Percentiles rank a stretch among this genome's conserved stretches.
phyloP scores from a whole-genome alignment of 2,329 filamentous ascomycete species.

The Remersonia thermophila region DNA sequence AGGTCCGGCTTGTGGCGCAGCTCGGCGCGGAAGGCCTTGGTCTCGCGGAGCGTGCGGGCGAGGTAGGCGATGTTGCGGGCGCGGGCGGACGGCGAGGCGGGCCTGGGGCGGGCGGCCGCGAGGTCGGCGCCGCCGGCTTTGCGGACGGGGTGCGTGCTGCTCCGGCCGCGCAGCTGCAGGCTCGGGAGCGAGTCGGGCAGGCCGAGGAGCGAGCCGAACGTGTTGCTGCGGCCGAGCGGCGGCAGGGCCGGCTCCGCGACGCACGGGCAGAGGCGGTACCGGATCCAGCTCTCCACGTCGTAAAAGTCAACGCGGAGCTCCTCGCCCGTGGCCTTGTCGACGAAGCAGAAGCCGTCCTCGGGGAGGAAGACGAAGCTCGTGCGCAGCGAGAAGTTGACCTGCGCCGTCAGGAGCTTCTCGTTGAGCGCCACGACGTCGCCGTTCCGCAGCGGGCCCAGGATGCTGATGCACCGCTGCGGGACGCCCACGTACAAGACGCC shows the following conservation, averaged over 20 bases:
- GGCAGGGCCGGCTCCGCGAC: conserved; percentile 53
- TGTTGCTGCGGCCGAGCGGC: conserved; percentile 30
- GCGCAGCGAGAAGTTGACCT: conserved; percentile 84
- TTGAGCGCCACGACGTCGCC: conserved; percentile 88
- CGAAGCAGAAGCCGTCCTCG: conserved; percentile 75
- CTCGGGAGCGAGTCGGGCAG: conserved; percentile 31
- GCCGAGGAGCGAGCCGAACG: conserved; percentile 35
- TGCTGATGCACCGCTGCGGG: conserved; percentile 80
- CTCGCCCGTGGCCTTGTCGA: conserved; percentile 70
- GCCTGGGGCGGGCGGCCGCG: not conserved
- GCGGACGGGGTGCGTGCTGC: conserved; percentile 31
- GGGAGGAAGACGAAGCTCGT: conserved; percentile 79
- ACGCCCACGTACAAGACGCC: conserved; percentile 78
- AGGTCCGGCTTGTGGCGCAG: conserved; percentile 50
- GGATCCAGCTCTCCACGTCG: conserved; percentile 65
- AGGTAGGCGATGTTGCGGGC: conserved; percentile 52
- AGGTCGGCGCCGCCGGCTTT: too few relatives aligned
- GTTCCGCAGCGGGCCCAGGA: conserved; percentile 76
- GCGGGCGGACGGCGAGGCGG: conserved; percentile 32
- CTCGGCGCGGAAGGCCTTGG: conserved; percentile 64
- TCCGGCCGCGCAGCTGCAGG: conserved; percentile 27
- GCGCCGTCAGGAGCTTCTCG: conserved; percentile 77
- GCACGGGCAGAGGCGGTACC: conserved; percentile 66
- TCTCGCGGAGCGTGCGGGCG: conserved; percentile 56
- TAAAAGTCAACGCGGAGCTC: conserved; percentile 79